A percentile compares a stretch with the other conserved stretches of the same genome.
Evolutionary conservation across 1,139 yeast species (phyloP).

Genomic region (Hemisphaericaspora subhashii): DNA sequence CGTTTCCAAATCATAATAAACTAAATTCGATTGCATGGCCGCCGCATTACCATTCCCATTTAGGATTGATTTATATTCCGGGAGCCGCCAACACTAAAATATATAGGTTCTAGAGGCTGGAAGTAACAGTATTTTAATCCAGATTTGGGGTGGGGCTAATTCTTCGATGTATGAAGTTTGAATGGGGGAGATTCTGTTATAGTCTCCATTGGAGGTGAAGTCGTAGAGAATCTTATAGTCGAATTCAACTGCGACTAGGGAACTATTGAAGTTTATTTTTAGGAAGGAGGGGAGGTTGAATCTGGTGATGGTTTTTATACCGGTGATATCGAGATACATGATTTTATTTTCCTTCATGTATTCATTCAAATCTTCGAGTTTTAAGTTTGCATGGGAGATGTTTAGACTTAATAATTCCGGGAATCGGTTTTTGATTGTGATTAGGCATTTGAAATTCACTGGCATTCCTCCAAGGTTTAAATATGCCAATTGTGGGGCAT

Average conservation of each 20-base stretch:
- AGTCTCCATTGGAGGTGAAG: constrained; percentile 37
- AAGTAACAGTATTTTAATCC: no score
- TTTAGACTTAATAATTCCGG: constrained; percentile 59
- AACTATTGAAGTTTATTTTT: constrained; percentile 27
- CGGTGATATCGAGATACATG: constrained; percentile 40
- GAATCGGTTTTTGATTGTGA: constrained; percentile 55
- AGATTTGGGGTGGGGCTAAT: constrained; percentile 32
- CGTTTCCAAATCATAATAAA: constrained; percentile 61
- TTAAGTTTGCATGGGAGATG: constrained; percentile 57
- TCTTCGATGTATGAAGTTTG: constrained; percentile 28
- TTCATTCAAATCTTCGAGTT: constrained; percentile 48
- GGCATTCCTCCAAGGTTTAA: constrained; percentile 79
- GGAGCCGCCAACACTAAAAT: no score
- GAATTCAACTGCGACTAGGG: constrained; percentile 38
- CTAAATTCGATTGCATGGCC: constrained; percentile 30
- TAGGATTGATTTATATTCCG: constrained; percentile 32
- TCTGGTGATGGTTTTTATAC: constrained; percentile 30
- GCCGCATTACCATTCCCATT: constrained; percentile 17
- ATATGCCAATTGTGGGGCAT: constrained; percentile 52
- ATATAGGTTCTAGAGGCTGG: no score
- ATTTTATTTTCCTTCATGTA: constrained; percentile 39
- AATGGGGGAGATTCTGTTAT: constrained; percentile 31
- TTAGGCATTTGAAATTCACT: constrained; percentile 52
- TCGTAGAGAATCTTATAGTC: constrained; percentile 43
- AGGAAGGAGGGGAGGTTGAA: constrained; percentile 25